These are phyloP conservation scores for Colletotrichum sp. DNA, from an alignment of 2,329 filamentous ascomycete genomes.

Conservation along the genomic window DNA sequence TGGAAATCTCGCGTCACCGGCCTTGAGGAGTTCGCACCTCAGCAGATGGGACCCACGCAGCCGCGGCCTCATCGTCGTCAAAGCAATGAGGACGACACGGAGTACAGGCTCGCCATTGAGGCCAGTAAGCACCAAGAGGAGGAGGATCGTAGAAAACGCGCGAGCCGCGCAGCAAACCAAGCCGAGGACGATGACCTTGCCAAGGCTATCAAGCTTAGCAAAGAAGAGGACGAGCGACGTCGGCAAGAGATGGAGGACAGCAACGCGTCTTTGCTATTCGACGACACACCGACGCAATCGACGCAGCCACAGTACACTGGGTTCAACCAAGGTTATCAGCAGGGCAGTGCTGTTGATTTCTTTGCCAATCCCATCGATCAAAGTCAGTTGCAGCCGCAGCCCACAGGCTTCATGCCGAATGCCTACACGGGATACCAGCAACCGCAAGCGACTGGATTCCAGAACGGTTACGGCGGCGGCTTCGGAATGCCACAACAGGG, in stretches of 20 bases:
- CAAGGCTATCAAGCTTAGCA: conserved; percentile 94
- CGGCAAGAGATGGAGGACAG: conserved; percentile 85
- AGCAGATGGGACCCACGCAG: conserved; percentile 40
- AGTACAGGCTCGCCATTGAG: conserved; percentile 89
- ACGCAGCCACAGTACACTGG: conserved; percentile 80
- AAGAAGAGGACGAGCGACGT: conserved; percentile 90
- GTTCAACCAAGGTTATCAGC: conserved; percentile 96
- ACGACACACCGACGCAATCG: conserved; percentile 65
- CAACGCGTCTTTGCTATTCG: conserved; percentile 88
- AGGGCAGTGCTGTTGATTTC: conserved; percentile 95
- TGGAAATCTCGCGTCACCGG: conserved; percentile 98
- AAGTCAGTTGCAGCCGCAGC: conserved; percentile 76
- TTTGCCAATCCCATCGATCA: conserved; percentile 93
- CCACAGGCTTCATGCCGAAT: conserved; percentile 72
- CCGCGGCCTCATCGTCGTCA: conserved; percentile 50
- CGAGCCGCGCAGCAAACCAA: conserved; percentile 57
- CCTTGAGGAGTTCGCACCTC: conserved; percentile 77
- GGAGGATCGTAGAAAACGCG: conserved; percentile 80
- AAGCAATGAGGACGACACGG: conserved; percentile 78
- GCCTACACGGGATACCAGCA: conserved; percentile 57
- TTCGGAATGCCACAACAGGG: conserved; percentile 69
- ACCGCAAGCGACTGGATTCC: conserved; percentile 54
- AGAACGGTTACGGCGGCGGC: conserved; percentile 68
- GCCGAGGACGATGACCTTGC: conserved; percentile 85
- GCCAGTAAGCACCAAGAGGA: conserved; percentile 96